phyloP scores from a whole-genome alignment of 495 filamentous ascomycete genomes.

The Aspergillus biplanus region DNA sequence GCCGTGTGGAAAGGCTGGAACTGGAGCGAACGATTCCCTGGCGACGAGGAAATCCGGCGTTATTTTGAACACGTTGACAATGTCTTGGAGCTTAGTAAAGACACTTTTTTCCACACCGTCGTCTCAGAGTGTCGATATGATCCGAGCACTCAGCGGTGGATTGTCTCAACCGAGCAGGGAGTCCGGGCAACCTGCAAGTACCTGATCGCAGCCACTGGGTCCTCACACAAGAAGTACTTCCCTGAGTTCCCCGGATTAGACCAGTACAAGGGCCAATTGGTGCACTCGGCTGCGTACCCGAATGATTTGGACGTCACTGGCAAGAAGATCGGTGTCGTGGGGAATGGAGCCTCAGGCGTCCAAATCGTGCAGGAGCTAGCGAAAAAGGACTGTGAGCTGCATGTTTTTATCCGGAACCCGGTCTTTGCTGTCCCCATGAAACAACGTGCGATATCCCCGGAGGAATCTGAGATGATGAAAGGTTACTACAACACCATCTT shows the following conservation, averaged over 20 bases:
- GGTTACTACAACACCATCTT: conserved; percentile 46
- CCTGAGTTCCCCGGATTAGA: conserved; percentile 29
- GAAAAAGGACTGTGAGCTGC: conserved; percentile 37
- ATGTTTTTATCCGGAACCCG: conserved; percentile 53
- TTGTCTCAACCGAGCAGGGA: conserved; percentile 23
- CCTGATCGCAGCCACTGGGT: conserved; percentile 27
- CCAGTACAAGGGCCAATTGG: conserved; percentile 17
- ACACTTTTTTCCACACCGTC: conserved; percentile 53
- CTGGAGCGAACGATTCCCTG: conserved; percentile 56
- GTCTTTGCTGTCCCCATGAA: conserved; percentile 48
- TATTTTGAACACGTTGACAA: conserved; percentile 63
- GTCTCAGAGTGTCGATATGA: conserved; percentile 52
- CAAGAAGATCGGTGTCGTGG: conserved; percentile 31
- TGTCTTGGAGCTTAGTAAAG: conserved; percentile 52
- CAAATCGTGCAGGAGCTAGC: conserved; percentile 36
- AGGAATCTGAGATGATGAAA: conserved; percentile 49
- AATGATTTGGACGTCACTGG: conserved; percentile 25
- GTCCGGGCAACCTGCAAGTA: conserved; percentile 31
- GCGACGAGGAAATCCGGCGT: conserved; percentile 47
- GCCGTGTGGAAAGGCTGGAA: conserved; percentile 56
- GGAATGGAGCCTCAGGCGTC: conserved; percentile 30
- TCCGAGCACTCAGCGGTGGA: conserved; percentile 32
- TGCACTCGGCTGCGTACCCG: conserved; percentile 27
- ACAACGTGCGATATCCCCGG: conserved; percentile 41
- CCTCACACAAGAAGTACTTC: conserved; percentile 26